A percentile compares a stretch with the other conserved stretches of the same genome.
Conservation (phyloP, 768 basidiomycete species). For the Hortiboletus campestris region DNA sequence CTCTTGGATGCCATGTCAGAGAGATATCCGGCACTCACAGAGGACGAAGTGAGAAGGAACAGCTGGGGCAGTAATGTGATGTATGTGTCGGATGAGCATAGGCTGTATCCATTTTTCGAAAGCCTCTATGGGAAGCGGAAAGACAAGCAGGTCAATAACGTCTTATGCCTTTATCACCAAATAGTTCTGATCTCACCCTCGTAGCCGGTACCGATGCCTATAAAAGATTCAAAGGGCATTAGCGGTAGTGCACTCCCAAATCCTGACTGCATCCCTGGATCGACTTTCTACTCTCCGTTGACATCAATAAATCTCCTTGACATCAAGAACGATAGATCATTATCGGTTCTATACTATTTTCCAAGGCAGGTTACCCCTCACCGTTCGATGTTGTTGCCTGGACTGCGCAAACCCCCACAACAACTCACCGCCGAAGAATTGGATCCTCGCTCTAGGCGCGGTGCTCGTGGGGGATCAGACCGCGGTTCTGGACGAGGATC, state of each 20-base stretch:
- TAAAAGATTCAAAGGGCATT: conserved; percentile 70
- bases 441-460: conserved; percentile 57
- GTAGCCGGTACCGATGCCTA: conserved; percentile 75
- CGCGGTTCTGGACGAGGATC: conserved; percentile 35
- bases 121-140: conserved; percentile 89
- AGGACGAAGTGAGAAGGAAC: conserved; percentile 84
- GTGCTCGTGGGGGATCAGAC: conserved; percentile 43
- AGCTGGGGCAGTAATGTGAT: conserved; percentile 80
- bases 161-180: conserved; percentile 1
- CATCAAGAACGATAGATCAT: conserved; percentile 81
- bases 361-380: conserved; percentile 86
- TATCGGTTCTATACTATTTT: conserved; percentile 87
- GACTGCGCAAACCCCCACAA: conserved; percentile 56
- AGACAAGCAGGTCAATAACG: conserved; percentile 57
- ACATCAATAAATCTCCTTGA: conserved; percentile 61
- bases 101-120: conserved; percentile 85
- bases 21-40: conserved; percentile 61
- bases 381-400: conserved; percentile 77
- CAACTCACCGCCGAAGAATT: conserved; percentile 68
- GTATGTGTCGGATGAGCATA: conserved; percentile 81
- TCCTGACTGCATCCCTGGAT: conserved; percentile 87
- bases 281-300: conserved; percentile 82
- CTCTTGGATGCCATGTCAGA: conserved; percentile 80
- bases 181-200: conserved; percentile 15
- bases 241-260: conserved; percentile 79